Conservation (phyloP, 306 rosid species). For the Hylodesmum podocarpum region DNA sequence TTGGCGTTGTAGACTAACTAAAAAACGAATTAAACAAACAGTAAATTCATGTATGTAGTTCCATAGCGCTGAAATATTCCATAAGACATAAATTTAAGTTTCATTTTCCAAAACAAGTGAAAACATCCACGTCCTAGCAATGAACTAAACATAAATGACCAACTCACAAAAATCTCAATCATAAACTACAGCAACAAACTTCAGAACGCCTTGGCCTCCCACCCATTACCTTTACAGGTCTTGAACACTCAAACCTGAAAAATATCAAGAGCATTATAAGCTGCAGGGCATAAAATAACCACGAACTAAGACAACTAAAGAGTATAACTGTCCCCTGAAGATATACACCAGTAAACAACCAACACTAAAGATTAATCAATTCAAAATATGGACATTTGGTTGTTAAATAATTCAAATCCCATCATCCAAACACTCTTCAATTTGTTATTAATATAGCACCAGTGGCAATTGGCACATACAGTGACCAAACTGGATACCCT, state of each 20-base stretch:
- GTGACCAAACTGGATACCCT: background rate
- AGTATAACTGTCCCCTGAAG: background rate
- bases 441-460: background rate
- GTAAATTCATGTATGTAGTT: background rate
- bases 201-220: background rate
- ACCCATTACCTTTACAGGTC: slow-evolving; percentile 52
- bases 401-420: background rate
- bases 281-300: background rate
- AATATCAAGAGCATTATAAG: background rate
- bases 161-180: slow-evolving; percentile 23
- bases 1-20: background rate
- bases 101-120: slow-evolving; percentile 10
- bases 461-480: background rate
- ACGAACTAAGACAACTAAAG: background rate
- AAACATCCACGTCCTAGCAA: slow-evolving; percentile 22
- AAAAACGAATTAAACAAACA: background rate
- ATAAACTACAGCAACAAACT: slow-evolving; percentile 26
- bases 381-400: background rate
- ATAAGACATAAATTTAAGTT: slow-evolving; percentile 4
- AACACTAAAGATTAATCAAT: background rate
- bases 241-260: slow-evolving; percentile 83
- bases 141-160: slow-evolving; percentile 6
- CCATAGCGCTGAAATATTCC: background rate
- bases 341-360: background rate
- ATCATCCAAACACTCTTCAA: background rate